Evolutionary conservation across 495 filamentous ascomycete genomes (phyloP), one percentile per base, ranked within the genome.

Genomic region (Tetracladium setigerum): DNA sequence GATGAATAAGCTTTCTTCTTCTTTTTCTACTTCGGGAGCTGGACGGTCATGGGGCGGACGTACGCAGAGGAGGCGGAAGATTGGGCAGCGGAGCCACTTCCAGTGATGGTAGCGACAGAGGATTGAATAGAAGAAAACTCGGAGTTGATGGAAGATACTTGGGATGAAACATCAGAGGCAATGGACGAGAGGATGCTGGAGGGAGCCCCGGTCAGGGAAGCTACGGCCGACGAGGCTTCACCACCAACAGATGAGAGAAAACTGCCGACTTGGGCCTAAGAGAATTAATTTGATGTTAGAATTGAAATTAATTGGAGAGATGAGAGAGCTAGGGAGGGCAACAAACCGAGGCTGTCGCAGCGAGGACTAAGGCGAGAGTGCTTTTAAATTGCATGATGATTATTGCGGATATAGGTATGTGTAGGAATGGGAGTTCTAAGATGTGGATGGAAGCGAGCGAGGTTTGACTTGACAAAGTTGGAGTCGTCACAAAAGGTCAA

Each of bases 341-440:
- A 44, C 54, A 12, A 50, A 53, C 54, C 41, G 46, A 11, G 16
- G 44, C 46, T 18, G 41, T 33, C 40, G 54, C 52, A 50, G 59
- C 46, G 44, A 66, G 57, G 54, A 61, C 50, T 39, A 64, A 32
- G 43, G 57, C 44, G 47, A 66, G 10, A 47, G 39, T n/a, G 49
- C 61, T 62, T 44, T 50, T 47, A 53, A 63, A 56, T 55, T 64
- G 63, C 65, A 68, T 68, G 47, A 68, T 68, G 47, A 46, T 63
- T 27, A 7, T 27, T 54, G 49, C 31, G 52, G 44, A 43, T 41
- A 36, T 22, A 22, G 4, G 38, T 18, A 34, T 13, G 35, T 32
- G 32, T 5, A 44, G 30, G 16, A 41, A 38, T 27, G 52, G 46
- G 18, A 46, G 46, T 39, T 41, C 48, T 47, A 30, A 11, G 33